Conservation (phyloP, 345 rosid genomes). For the Kernera saxatilis region DNA sequence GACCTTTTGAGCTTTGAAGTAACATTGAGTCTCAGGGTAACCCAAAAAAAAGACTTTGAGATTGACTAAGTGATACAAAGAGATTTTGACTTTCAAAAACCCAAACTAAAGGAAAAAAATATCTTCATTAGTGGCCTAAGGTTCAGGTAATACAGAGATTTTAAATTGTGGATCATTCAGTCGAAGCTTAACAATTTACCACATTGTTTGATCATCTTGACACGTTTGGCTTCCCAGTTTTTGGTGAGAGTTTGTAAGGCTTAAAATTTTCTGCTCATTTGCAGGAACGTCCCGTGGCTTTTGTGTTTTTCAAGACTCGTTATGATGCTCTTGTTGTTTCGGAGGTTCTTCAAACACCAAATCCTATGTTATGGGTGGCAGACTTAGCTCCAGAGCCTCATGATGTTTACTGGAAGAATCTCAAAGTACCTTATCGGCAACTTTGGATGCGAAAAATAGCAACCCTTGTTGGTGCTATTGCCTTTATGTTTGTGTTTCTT, state of each 20-base stretch:
- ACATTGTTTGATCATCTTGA: not conserved
- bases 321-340: slow-evolving; percentile 78
- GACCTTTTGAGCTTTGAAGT: not conserved
- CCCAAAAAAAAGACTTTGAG: not conserved
- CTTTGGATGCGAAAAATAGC: slow-evolving; percentile 84
- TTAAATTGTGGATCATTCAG: too few species aligned
- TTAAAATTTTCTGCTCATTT: slow-evolving; percentile 10
- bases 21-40: not conserved
- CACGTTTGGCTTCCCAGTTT: not conserved
- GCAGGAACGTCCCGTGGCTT: slow-evolving; percentile 89
- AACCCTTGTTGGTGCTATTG: slow-evolving; percentile 52
- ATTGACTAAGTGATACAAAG: not conserved
- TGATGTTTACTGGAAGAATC: slow-evolving; percentile 91
- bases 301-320: slow-evolving; percentile 89
- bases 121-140: not conserved
- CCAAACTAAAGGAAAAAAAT: not conserved
- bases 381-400: slow-evolving; percentile 87
- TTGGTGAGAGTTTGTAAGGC: not conserved
- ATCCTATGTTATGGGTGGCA: slow-evolving; percentile 96
- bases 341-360: slow-evolving; percentile 72
- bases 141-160: too few species aligned
- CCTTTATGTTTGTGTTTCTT: slow-evolving; percentile 70
- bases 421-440: slow-evolving; percentile 68
- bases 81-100: not conserved
- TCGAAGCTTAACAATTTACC: not conserved